Conservation (phyloP, 257 asterid species). For the Jacaranda copaia region DNA sequence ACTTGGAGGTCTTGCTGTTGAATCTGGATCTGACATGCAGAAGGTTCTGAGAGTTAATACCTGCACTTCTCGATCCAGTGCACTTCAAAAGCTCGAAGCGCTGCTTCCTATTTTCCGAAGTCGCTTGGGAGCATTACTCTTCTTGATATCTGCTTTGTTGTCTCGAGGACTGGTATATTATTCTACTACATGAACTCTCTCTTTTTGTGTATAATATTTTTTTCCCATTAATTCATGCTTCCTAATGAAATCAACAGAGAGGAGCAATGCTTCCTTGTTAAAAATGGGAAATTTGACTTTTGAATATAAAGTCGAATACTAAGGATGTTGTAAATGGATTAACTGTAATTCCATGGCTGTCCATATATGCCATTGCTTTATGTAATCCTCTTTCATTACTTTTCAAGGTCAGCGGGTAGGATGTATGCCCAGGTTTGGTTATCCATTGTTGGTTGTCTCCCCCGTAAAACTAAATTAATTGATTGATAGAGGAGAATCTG, state of each 20-base stretch:
- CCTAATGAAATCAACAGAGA: neutral
- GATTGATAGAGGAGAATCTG: too few species aligned
- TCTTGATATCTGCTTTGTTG: conserved; percentile 71
- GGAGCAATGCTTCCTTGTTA: neutral
- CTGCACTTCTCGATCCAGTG: conserved; percentile 55
- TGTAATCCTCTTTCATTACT: too few species aligned
- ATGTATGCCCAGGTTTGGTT: too few species aligned
- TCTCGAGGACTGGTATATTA: conserved; percentile 74
- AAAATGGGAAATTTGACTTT: neutral
- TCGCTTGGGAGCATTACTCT: conserved; percentile 81
- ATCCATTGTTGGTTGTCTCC: too few species aligned
- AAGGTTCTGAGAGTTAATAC: conserved; percentile 52
- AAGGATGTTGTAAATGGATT: neutral
- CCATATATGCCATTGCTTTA: too few species aligned
- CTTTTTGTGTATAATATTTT: neutral
- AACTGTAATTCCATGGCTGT: neutral
- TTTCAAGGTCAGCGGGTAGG: too few species aligned
- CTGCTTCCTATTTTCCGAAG: conserved; percentile 69
- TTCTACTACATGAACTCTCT: neutral
- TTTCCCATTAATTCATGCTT: neutral
- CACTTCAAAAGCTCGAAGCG: conserved; percentile 54
- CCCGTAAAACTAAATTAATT: too few species aligned
- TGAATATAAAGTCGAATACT: neutral
- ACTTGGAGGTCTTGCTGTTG: conserved; percentile 67
- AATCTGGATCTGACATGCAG: conserved; percentile 64